These are phyloP conservation scores for Escovopsis weberi DNA, from an alignment of 2,329 filamentous ascomycete genomes.

Conservation along the genomic window DNA sequence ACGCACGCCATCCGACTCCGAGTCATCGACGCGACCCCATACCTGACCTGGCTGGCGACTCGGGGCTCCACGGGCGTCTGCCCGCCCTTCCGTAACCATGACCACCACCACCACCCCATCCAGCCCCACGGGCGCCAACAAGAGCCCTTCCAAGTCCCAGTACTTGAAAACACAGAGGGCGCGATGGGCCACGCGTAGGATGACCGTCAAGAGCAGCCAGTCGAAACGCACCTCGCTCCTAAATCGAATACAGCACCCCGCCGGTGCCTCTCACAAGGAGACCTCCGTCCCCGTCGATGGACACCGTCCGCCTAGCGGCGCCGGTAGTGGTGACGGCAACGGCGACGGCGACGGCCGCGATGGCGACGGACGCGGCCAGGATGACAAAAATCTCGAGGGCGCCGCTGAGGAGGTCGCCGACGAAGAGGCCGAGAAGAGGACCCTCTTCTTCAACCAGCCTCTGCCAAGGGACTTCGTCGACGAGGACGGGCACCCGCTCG, in stretches of 20 bases:
- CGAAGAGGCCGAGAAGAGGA: conserved; percentile 33
- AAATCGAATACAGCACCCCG: conserved; percentile 53
- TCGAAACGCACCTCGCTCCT: conserved; percentile 74
- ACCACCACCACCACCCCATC: conserved; percentile 8
- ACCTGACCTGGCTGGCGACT: conserved; percentile 20
- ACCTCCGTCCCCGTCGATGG: conserved; percentile 33
- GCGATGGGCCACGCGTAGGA: conserved; percentile 91
- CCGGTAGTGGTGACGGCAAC: too few relatives aligned
- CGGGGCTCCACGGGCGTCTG: conserved; percentile 24
- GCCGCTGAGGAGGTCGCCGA: conserved; percentile 18
- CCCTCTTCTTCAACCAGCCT: conserved; percentile 74
- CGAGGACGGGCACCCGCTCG: conserved; percentile 60
- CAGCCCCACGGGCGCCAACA: conserved; percentile 6
- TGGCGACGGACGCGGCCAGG: conserved; percentile 14
- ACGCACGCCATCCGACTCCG: too few relatives aligned
- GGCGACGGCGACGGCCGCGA: too few relatives aligned
- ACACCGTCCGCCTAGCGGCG: conserved; percentile 4
- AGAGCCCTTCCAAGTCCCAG: conserved; percentile 7
- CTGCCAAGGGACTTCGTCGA: conserved; percentile 63
- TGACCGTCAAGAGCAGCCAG: conserved; percentile 57
- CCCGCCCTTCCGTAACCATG: conserved; percentile 23
- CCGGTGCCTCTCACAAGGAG: conserved; percentile 51
- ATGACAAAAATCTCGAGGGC: conserved; percentile 15
- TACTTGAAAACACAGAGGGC: conserved; percentile 50
- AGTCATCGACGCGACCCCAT: too few relatives aligned